These are phyloP conservation scores for Physcomitrium patens DNA, from an alignment of 225 moss, liverwort and hornwort species.

Conservation along the genomic window DNA sequence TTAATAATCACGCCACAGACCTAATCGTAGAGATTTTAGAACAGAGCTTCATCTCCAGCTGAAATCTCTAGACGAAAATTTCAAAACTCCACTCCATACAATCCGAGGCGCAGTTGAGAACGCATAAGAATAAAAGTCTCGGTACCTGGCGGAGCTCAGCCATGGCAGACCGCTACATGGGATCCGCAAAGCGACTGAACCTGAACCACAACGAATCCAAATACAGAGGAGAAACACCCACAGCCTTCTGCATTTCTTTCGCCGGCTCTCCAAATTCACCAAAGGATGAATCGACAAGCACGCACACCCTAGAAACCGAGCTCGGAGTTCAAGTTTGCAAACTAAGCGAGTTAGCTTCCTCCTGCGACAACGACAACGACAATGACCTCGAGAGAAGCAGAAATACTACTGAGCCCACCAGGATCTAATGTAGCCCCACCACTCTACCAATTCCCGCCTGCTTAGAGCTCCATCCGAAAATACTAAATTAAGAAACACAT, in stretches of 20 bases:
- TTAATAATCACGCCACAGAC: background rate
- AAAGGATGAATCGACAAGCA: background rate
- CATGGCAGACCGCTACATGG: conserved; percentile 34
- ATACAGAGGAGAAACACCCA: conserved; percentile 19
- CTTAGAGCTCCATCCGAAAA: background rate
- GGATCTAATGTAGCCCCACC: too few relatives aligned
- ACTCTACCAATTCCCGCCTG: too few relatives aligned
- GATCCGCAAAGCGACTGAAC: background rate
- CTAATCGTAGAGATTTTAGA: background rate
- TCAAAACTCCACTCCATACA: background rate
- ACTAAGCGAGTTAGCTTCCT: conserved; percentile 23
- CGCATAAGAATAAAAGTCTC: conserved; percentile 9
- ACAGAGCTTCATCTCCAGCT: background rate
- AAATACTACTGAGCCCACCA: too few relatives aligned
- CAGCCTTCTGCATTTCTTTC: conserved; percentile 16
- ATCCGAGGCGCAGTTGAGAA: conserved; percentile 18
- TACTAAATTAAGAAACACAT: background rate
- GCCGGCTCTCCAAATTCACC: conserved; percentile 8
- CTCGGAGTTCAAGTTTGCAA: conserved; percentile 6
- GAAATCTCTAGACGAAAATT: too few relatives aligned
- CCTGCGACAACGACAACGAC: conserved; percentile 9
- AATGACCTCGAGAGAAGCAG: background rate
- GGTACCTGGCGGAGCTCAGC: conserved; percentile 37
- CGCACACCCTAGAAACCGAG: background rate
- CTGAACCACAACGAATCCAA: conserved; percentile 6